phyloP scores from a whole-genome alignment of 495 filamentous ascomycete species.

The Rostrohypoxylon terebratum region DNA sequence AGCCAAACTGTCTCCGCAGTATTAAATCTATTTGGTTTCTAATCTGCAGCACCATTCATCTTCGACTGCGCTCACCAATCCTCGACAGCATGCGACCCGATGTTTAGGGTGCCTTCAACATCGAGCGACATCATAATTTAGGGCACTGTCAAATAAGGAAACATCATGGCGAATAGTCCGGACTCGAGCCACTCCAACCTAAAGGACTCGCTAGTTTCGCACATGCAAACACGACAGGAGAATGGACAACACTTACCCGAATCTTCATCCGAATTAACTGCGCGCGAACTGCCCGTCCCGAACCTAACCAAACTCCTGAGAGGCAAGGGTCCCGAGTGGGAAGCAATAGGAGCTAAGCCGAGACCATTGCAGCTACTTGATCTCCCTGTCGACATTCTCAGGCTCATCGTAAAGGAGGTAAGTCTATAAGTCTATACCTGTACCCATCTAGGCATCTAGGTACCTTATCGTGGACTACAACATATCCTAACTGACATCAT shows the following conservation, averaged over 20 bases:
- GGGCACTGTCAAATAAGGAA: conserved; percentile 13
- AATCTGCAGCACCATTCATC: conserved; percentile 13
- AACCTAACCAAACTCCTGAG: conserved; percentile 50
- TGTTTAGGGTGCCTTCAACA: conserved; percentile 26
- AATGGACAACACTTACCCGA: conserved; percentile 29
- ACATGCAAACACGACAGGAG: conserved; percentile 40
- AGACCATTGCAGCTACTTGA: conserved; percentile 73
- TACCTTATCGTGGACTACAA: conserved; percentile 3
- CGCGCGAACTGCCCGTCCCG: conserved; percentile 32
- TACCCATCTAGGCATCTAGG: not conserved
- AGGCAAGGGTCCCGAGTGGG: conserved; percentile 58
- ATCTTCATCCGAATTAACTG: conserved; percentile 29
- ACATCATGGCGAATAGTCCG: conserved; percentile 41
- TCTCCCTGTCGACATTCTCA: conserved; percentile 87
- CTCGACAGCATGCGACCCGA: conserved; percentile 41
- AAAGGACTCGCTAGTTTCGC: conserved; percentile 33
- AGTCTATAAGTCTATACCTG: too few species aligned
- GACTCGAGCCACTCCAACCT: conserved; percentile 37
- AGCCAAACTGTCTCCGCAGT: conserved; percentile 5
- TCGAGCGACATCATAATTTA: conserved; percentile 21
- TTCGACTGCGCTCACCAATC: conserved; percentile 1
- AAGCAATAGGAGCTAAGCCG: conserved; percentile 52
- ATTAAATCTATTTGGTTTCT: not conserved
- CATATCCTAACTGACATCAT: conserved; percentile 20
- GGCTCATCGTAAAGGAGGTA: conserved; percentile 91